Evolutionary conservation across 805 yeast genomes (phyloP).

Genomic region (Barnettozyma californica): DNA sequence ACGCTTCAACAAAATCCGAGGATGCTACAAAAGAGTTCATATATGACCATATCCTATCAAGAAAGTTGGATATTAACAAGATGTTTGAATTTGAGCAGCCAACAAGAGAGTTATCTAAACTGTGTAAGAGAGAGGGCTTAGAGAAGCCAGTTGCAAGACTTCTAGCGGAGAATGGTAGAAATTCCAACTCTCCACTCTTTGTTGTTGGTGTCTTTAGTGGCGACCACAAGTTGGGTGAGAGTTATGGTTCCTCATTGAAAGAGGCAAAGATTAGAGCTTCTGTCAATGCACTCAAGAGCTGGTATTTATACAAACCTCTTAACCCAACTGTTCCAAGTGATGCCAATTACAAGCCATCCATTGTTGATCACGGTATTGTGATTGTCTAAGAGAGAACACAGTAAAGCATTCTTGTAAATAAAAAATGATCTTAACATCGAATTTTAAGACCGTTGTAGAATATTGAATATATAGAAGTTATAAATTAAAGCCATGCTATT

Average conservation of each 20-base stretch:
- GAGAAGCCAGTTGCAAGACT: conserved; percentile 74
- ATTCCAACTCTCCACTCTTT: conserved; percentile 74
- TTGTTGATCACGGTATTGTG: conserved; percentile 41
- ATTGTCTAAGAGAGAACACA: conserved; percentile 28
- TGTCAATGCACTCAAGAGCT: conserved; percentile 83
- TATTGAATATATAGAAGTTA: too few relatives aligned
- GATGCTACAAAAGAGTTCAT: conserved; percentile 61
- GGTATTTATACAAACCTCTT: conserved; percentile 87
- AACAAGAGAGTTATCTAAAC: conserved; percentile 70
- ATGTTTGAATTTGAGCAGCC: conserved; percentile 84
- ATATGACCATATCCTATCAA: conserved; percentile 68
- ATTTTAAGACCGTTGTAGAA: background rate
- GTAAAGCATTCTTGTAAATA: conserved; percentile 9
- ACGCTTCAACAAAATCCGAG: conserved; percentile 61
- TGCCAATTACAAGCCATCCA: conserved; percentile 30
- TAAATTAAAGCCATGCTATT: too few relatives aligned
- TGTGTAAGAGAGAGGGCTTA: conserved; percentile 72
- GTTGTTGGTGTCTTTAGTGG: conserved; percentile 92
- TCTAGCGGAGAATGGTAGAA: conserved; percentile 90
- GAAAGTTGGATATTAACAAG: conserved; percentile 67
- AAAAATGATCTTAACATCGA: background rate
- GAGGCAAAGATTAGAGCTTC: conserved; percentile 94
- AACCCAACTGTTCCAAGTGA: conserved; percentile 62
- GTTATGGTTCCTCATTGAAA: conserved; percentile 81
- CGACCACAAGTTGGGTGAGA: conserved; percentile 80